Evolutionary conservation across 495 filamentous ascomycete genomes (phyloP).

Genomic region (Schizothecium vesticola): DNA sequence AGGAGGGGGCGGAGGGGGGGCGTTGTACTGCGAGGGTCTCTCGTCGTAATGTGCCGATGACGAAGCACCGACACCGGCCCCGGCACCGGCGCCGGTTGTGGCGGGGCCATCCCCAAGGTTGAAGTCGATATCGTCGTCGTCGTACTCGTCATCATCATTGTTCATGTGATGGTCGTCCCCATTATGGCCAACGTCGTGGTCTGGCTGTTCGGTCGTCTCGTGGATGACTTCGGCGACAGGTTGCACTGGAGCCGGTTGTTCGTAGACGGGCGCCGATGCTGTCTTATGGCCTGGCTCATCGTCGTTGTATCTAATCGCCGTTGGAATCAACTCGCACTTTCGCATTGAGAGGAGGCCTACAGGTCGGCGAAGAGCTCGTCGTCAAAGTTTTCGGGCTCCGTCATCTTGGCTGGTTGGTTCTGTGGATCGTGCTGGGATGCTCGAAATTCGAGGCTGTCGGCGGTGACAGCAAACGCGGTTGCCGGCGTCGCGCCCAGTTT

Average conservation of each 20-base stretch:
- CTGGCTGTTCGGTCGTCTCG: constrained; percentile 43
- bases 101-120: constrained; percentile 44
- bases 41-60: constrained; percentile 30
- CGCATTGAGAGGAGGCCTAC: constrained; percentile 49
- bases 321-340: constrained; percentile 7
- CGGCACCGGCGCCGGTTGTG: constrained; percentile 16
- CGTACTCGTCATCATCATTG: constrained; percentile 57
- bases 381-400: constrained; percentile 84
- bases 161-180: constrained; percentile 42
- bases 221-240: constrained; percentile 37
- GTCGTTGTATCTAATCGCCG: constrained; percentile 69
- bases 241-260: constrained; percentile 27
- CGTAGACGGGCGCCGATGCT: constrained; percentile 30
- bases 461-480: neutral
- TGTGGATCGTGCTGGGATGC: neutral
- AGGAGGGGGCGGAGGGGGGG: constrained; percentile 14
- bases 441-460: neutral
- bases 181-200: constrained; percentile 27
- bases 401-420: constrained; percentile 48
- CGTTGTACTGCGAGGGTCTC: constrained; percentile 24
- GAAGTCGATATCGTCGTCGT: constrained; percentile 61
- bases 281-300: constrained; percentile 56
- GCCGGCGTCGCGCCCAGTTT: neutral
- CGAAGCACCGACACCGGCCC: neutral
- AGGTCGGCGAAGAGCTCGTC: constrained; percentile 98